These are phyloP conservation scores for Fistulifera pelliculosa DNA, from an alignment of 108 stramenopile genomes.

Conservation along the genomic window DNA sequence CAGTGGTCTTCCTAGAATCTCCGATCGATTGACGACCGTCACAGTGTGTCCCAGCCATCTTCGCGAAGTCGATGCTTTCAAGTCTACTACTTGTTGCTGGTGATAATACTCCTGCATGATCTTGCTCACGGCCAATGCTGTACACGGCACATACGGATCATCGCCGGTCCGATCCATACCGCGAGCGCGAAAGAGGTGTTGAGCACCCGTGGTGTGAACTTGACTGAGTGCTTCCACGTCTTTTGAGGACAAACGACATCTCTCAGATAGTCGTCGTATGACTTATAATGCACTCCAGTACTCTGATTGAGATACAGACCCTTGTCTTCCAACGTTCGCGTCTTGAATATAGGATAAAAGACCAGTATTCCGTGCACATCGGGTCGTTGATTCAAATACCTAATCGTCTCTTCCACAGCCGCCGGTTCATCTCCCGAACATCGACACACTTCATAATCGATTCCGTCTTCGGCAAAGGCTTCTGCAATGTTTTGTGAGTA, in stretches of 20 bases:
- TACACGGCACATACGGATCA: slow-evolving; percentile 63
- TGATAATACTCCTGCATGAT: slow-evolving; percentile 60
- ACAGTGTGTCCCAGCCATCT: slow-evolving; percentile 54
- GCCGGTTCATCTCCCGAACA: slow-evolving; percentile 23
- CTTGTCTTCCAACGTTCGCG: slow-evolving; percentile 5
- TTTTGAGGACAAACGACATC: slow-evolving; percentile 63
- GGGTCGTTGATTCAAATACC: slow-evolving; percentile 44
- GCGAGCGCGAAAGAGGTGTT: slow-evolving; percentile 24
- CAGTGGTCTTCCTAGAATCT: slow-evolving; percentile 89
- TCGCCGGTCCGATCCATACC: slow-evolving; percentile 4
- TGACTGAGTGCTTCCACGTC: slow-evolving; percentile 88
- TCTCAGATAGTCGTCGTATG: slow-evolving; percentile 84
- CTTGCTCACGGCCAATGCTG: slow-evolving; percentile 77
- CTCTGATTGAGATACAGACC: slow-evolving; percentile 44
- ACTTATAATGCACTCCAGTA: slow-evolving; percentile 70
- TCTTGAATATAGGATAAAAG: slow-evolving; percentile 89
- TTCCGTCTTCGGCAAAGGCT: slow-evolving; percentile 71
- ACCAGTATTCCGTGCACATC: slow-evolving; percentile 90
- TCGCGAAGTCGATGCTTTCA: slow-evolving; percentile 1
- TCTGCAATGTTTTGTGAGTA: slow-evolving; percentile 82
- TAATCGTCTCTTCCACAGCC: slow-evolving; percentile 26
- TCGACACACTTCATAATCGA: slow-evolving; percentile 61
- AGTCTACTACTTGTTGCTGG: background rate
- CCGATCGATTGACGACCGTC: slow-evolving; percentile 89
- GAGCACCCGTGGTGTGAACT: slow-evolving; percentile 31